Conservation (phyloP, 1,139 yeast species). For the Yamadazyma trypodendri region DNA sequence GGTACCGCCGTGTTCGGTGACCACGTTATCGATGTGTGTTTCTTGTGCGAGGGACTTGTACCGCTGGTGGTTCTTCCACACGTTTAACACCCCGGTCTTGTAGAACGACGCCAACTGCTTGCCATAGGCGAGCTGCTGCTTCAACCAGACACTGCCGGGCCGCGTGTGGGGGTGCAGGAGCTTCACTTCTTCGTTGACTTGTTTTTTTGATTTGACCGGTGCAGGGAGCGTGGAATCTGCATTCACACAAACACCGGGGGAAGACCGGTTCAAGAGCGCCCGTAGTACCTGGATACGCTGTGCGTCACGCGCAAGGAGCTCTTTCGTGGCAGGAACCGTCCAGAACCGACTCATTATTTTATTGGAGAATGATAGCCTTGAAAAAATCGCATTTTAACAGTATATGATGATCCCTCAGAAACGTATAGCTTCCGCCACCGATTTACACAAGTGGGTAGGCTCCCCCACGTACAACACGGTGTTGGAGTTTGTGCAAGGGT, state of each 20-base stretch:
- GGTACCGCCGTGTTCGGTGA: slow-evolving; percentile 27
- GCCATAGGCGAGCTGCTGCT: slow-evolving; percentile 39
- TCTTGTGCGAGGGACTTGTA: slow-evolving; percentile 21
- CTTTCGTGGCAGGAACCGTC: slow-evolving; percentile 3
- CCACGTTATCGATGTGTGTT: slow-evolving; percentile 22
- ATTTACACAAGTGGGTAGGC: slow-evolving; percentile 60
- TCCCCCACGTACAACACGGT: slow-evolving; percentile 53
- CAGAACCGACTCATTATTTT: slow-evolving; percentile 4
- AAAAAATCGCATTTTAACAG: too few relatives aligned
- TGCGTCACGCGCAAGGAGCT: background rate
- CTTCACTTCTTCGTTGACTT: slow-evolving; percentile 28
- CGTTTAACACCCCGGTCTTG: slow-evolving; percentile 50
- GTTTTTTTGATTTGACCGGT: slow-evolving; percentile 28
- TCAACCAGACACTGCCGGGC: slow-evolving; percentile 25
- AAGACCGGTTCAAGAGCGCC: slow-evolving; percentile 2
- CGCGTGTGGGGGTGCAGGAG: slow-evolving; percentile 19
- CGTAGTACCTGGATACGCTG: slow-evolving; percentile 1
- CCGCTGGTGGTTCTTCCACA: slow-evolving; percentile 42
- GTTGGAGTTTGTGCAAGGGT: slow-evolving; percentile 50
- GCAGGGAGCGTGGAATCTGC: slow-evolving; percentile 41
- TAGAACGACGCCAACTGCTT: slow-evolving; percentile 46
- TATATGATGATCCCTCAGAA: slow-evolving; percentile 46
- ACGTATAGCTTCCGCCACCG: slow-evolving; percentile 59
- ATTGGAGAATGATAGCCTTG: too few relatives aligned
- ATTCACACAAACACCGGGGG: slow-evolving; percentile 20